Evolutionary conservation across 176 grass and related monocot species (phyloP).

Genomic region (Zoysia pacifica): DNA sequence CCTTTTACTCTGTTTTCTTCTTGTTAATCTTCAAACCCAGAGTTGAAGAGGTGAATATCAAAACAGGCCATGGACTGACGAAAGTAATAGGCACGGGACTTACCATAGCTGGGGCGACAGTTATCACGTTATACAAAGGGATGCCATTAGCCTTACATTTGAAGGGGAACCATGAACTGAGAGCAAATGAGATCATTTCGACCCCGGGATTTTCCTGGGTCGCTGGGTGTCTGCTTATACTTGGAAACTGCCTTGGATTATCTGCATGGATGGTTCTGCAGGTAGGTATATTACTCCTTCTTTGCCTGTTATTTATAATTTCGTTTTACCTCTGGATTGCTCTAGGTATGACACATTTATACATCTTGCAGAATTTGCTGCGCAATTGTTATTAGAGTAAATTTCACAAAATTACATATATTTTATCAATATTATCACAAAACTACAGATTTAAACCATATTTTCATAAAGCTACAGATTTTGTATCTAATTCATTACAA

Average conservation of each 20-base stretch:
- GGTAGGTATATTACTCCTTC: too few relatives aligned
- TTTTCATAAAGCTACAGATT: too few relatives aligned
- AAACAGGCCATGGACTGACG: background rate
- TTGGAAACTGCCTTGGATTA: background rate
- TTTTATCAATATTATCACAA: too few relatives aligned
- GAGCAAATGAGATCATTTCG: background rate
- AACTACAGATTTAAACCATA: too few relatives aligned
- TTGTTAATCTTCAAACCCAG: background rate
- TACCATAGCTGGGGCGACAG: conserved; percentile 23
- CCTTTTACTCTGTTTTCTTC: too few relatives aligned
- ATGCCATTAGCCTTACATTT: background rate
- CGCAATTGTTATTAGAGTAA: too few relatives aligned
- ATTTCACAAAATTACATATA: too few relatives aligned
- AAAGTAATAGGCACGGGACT: background rate
- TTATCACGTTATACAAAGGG: conserved; percentile 20
- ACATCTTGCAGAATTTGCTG: too few relatives aligned
- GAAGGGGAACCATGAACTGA: background rate
- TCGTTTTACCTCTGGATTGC: too few relatives aligned
- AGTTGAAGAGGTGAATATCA: conserved; percentile 18
- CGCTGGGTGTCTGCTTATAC: conserved; percentile 13
- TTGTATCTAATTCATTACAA: too few relatives aligned
- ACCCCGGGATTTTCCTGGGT: background rate
- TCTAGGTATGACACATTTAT: too few relatives aligned
- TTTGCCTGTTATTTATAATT: too few relatives aligned
- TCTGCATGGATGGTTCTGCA: conserved; percentile 33